Conservation (phyloP, 148 eudicot species). For the Fallopia convolvulus region DNA sequence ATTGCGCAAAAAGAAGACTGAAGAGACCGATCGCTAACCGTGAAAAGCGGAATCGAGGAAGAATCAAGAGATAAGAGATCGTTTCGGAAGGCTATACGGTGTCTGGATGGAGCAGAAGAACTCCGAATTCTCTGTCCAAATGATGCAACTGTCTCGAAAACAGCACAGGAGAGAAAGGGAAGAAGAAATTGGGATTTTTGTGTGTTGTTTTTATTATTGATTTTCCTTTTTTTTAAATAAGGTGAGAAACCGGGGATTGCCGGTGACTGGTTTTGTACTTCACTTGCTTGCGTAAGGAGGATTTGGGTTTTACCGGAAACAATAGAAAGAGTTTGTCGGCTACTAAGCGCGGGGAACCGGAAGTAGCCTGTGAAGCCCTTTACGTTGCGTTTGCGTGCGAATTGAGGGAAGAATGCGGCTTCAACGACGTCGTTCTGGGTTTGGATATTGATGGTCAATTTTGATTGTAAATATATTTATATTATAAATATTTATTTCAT, state of each 20-base stretch:
- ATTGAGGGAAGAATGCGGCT: neutral
- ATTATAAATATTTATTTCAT: neutral
- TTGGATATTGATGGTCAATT: neutral
- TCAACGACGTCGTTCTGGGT: neutral
- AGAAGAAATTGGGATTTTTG: conserved; percentile 8
- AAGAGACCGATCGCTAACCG: neutral
- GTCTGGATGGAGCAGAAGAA: conserved; percentile 6
- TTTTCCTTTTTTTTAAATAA: neutral
- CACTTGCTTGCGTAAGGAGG: neutral
- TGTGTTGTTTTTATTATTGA: neutral
- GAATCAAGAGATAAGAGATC: conserved; percentile 4
- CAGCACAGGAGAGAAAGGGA: neutral
- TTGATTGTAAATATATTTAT: neutral
- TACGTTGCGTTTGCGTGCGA: conserved; percentile 3
- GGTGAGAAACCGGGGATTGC: conserved; percentile 1
- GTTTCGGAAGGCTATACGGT: neutral
- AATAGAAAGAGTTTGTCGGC: neutral
- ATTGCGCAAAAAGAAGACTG: neutral
- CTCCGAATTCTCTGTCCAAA: conserved; percentile 8
- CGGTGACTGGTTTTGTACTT: conserved; percentile 1
- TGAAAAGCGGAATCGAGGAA: neutral
- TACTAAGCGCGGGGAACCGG: conserved; percentile 4
- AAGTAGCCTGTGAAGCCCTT: neutral
- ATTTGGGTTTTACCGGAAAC: neutral
- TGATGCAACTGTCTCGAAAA: conserved; percentile 11